These are phyloP conservation scores for Skeletonema menzelii DNA, from an alignment of 108 stramenopile genomes.

Conservation along the genomic window DNA sequence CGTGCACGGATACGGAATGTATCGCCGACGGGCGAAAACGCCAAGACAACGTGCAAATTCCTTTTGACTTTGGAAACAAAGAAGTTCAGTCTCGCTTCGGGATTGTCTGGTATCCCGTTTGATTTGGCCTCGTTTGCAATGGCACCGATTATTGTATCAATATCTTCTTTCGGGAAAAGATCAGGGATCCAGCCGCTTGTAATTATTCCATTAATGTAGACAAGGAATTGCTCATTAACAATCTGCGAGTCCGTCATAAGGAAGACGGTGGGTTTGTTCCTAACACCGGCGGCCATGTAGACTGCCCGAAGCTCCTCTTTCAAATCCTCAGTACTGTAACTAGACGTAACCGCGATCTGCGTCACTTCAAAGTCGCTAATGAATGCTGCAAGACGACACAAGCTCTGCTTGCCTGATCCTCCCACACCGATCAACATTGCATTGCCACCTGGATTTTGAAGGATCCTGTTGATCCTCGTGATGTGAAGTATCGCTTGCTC, in stretches of 20 bases:
- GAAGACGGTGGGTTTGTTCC: slow-evolving; percentile 77
- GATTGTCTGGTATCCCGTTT: slow-evolving; percentile 70
- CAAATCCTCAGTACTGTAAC: slow-evolving; percentile 77
- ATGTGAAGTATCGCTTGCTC: slow-evolving; percentile 88
- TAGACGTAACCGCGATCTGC: slow-evolving; percentile 77
- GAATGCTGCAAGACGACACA: slow-evolving; percentile 84
- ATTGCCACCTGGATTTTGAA: slow-evolving; percentile 84
- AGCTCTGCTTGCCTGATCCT: slow-evolving; percentile 85
- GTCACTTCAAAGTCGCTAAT: slow-evolving; percentile 83
- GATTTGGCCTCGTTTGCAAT: slow-evolving; percentile 85
- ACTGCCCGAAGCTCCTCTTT: slow-evolving; percentile 82
- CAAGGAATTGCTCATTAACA: slow-evolving; percentile 87
- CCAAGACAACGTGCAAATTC: slow-evolving; percentile 86
- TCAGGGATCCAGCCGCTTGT: slow-evolving; percentile 89
- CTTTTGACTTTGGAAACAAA: slow-evolving; percentile 72
- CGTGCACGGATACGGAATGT: slow-evolving; percentile 85
- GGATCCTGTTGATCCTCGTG: slow-evolving; percentile 83
- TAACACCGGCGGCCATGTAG: slow-evolving; percentile 70
- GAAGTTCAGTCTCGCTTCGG: slow-evolving; percentile 70
- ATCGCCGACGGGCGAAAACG: slow-evolving; percentile 91
- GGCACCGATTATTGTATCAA: slow-evolving; percentile 71
- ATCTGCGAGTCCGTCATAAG: slow-evolving; percentile 92
- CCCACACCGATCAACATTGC: slow-evolving; percentile 93
- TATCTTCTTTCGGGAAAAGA: slow-evolving; percentile 87
- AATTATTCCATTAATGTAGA: slow-evolving; percentile 90